Percentiles rank a stretch among this genome's conserved stretches.
phyloP scores from a whole-genome alignment of 805 yeast genomes.

The Vanderwaltozyma tropicalis region DNA sequence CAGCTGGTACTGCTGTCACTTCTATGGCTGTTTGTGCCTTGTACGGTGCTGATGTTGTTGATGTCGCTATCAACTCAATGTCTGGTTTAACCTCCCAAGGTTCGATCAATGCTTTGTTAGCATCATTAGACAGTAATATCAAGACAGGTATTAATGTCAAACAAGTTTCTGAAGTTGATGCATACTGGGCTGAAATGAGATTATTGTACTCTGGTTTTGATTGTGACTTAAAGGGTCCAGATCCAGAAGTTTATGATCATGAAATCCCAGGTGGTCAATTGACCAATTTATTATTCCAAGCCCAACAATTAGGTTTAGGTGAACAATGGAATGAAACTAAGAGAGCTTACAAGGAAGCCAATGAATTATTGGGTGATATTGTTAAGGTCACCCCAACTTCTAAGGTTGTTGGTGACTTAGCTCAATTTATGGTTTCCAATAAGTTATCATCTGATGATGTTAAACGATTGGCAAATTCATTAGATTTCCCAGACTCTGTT shows the following conservation, averaged over 20 bases:
- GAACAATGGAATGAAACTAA: constrained; percentile 95
- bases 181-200: constrained; percentile 99
- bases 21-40: constrained; percentile 88
- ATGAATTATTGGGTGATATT: constrained; percentile 83
- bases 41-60: constrained; percentile 98
- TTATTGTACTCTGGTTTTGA: constrained; percentile 92
- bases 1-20: constrained; percentile 99
- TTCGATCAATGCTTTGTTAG: constrained; percentile 82
- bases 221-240: constrained; percentile 98
- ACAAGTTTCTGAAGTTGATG: constrained; percentile 72
- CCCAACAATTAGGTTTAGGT: constrained; percentile 97
- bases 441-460: constrained; percentile 81
- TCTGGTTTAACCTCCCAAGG: constrained; percentile 99
- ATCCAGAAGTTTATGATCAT: constrained; percentile 96
- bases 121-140: constrained; percentile 81
- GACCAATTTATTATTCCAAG: constrained; percentile 96
- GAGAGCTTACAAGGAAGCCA: constrained; percentile 87
- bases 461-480: constrained; percentile 69
- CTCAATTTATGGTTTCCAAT: constrained; percentile 98
- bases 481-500: constrained; percentile 98
- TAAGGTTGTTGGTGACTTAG: constrained; percentile 98
- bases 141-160: constrained; percentile 60
- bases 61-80: constrained; percentile 93
- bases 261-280: constrained; percentile 99
- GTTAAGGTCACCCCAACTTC: constrained; percentile 99